phyloP scores from a whole-genome alignment of 73 alveolate species.

The Breviolum minutum region DNA sequence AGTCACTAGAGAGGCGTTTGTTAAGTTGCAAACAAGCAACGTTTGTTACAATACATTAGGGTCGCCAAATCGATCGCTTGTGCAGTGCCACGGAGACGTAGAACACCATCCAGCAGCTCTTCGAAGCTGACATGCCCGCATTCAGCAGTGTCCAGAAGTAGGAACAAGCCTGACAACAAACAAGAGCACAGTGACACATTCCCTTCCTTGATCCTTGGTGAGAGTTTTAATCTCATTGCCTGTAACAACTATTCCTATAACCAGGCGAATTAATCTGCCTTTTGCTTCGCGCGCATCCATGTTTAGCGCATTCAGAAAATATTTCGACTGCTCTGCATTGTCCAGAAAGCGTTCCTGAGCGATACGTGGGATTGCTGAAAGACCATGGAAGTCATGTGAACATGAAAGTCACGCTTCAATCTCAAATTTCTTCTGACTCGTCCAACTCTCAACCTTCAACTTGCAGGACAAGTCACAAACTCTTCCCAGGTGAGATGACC shows the following conservation, averaged over 20 bases:
- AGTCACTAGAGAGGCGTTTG: background rate
- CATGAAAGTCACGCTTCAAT: background rate
- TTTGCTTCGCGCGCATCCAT: slow-evolving; percentile 86
- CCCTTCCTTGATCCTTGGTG: background rate
- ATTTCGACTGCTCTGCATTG: slow-evolving; percentile 53
- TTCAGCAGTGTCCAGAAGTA: slow-evolving; percentile 65
- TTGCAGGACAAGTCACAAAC: slow-evolving; percentile 23
- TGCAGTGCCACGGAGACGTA: slow-evolving; percentile 74
- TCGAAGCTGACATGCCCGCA: slow-evolving; percentile 65
- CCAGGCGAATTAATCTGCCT: background rate
- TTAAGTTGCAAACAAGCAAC: background rate
- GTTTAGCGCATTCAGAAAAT: slow-evolving; percentile 34
- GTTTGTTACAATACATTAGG: slow-evolving; percentile 85
- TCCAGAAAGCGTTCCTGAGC: slow-evolving; percentile 61
- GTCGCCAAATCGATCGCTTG: slow-evolving; percentile 90
- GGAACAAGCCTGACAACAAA: slow-evolving; percentile 12
- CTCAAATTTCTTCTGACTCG: background rate
- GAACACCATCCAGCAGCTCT: slow-evolving; percentile 83
- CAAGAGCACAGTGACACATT: background rate
- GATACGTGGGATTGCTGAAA: too few species aligned
- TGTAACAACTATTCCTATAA: background rate
- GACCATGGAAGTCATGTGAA: background rate
- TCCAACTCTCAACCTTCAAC: background rate
- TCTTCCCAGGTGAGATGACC: slow-evolving; percentile 79
- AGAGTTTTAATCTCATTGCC: background rate